Conservation (phyloP, 2,329 filamentous ascomycete species). For the Aspergillus udagawae region DNA sequence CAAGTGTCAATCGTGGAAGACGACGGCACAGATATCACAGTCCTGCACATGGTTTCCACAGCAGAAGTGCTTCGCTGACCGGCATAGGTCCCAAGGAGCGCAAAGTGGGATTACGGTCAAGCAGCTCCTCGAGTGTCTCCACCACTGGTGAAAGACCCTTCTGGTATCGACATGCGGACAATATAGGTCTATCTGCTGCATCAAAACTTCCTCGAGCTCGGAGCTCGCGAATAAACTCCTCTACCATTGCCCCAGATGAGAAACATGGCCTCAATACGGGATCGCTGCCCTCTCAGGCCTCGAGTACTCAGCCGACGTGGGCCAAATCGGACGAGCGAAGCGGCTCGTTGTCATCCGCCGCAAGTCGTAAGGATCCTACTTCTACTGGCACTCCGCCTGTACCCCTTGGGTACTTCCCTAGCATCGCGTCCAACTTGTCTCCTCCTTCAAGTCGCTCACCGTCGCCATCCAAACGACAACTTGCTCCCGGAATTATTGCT, state of each 20-base stretch:
- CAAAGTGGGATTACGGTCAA: conserved; percentile 51
- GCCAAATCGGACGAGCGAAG: conserved; percentile 55
- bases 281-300: background rate
- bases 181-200: background rate
- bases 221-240: background rate
- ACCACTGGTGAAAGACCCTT: conserved; percentile 33
- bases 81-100: conserved; percentile 51
- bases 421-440: conserved; percentile 61
- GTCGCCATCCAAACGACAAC: conserved; percentile 60
- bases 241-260: background rate
- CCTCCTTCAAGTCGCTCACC: conserved; percentile 58
- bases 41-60: conserved; percentile 54
- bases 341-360: conserved; percentile 52
- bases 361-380: conserved; percentile 36
- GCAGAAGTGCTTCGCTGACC: conserved; percentile 49
- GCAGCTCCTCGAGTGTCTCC: conserved; percentile 56
- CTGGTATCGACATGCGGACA: conserved; percentile 4
- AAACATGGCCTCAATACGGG: background rate
- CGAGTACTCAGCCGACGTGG: conserved; percentile 1
- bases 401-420: conserved; percentile 49
- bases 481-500: conserved; percentile 39
- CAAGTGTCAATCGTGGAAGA: conserved; percentile 52
- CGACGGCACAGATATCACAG: conserved; percentile 60
- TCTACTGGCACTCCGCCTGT: conserved; percentile 43
- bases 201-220: background rate